A percentile compares a stretch with the other conserved stretches of the same genome.
phyloP scores from a whole-genome alignment of 2,329 filamentous ascomycete species.

The Boeremia exigua region DNA sequence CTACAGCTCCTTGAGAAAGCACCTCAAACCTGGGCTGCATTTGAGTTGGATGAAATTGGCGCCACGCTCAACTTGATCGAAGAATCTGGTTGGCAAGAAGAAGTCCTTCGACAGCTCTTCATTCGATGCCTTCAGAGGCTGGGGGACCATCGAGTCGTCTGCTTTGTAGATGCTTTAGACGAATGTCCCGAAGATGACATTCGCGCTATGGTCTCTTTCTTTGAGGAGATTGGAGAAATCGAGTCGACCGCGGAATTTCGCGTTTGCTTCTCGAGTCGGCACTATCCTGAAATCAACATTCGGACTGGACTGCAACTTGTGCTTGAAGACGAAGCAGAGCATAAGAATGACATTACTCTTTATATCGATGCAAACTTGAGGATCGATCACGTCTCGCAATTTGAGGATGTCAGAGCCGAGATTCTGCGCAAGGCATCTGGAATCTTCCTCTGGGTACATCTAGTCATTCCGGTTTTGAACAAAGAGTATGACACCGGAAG shows the following conservation, averaged over 20 bases:
- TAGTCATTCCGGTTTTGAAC: conserved; percentile 51
- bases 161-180: conserved; percentile 53
- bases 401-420: background rate
- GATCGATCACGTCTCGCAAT: background rate
- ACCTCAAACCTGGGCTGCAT: background rate
- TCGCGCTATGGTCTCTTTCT: conserved; percentile 52
- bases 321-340: conserved; percentile 41
- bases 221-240: conserved; percentile 48
- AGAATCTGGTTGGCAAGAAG: background rate
- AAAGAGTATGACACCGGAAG: conserved; percentile 45
- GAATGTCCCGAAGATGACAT: conserved; percentile 55
- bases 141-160: background rate
- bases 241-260: conserved; percentile 11
- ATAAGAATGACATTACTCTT: background rate
- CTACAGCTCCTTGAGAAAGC: background rate
- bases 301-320: conserved; percentile 33
- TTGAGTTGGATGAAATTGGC: background rate
- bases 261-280: conserved; percentile 39
- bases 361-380: background rate
- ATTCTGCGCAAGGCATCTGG: conserved; percentile 49
- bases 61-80: background rate
- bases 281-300: conserved; percentile 54
- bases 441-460: conserved; percentile 52
- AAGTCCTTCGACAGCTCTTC: background rate
- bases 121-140: background rate